A percentile compares a stretch with the other conserved stretches of the same genome.
These are phyloP conservation scores for Phytophthora europaea DNA, from an alignment of 352 stramenopile genomes.

Conservation along the genomic window DNA sequence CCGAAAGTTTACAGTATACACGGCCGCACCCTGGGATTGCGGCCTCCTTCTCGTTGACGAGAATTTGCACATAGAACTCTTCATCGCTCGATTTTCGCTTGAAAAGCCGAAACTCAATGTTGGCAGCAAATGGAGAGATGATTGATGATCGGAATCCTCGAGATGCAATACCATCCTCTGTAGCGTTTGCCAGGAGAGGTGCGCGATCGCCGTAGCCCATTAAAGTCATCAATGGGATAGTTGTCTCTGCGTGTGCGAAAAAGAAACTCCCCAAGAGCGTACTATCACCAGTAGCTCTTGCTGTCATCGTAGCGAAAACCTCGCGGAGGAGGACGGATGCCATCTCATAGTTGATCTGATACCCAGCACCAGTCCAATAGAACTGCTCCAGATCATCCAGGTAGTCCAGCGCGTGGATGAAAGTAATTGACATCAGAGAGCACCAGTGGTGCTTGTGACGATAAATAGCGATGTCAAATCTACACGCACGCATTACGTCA, in stretches of 20 bases:
- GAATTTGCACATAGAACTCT: constrained; percentile 51
- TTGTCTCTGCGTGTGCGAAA: constrained; percentile 70
- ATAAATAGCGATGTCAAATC: constrained; percentile 65
- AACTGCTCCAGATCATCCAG: constrained; percentile 57
- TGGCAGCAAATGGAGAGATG: constrained; percentile 59
- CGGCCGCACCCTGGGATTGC: constrained; percentile 37
- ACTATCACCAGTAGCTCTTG: constrained; percentile 4
- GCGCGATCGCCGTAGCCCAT: constrained; percentile 50
- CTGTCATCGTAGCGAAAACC: constrained; percentile 44
- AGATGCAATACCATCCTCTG: constrained; percentile 33
- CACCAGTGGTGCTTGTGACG: constrained; percentile 53
- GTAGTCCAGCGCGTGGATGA: constrained; percentile 51
- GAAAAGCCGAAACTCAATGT: constrained; percentile 63
- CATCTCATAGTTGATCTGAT: constrained; percentile 68
- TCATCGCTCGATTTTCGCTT: constrained; percentile 12
- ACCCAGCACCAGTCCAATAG: constrained; percentile 55
- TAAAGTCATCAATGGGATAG: constrained; percentile 61
- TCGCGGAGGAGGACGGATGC: constrained; percentile 47
- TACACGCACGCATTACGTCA: neutral
- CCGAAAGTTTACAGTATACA: constrained; percentile 34
- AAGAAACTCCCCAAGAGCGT: constrained; percentile 46
- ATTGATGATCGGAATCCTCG: constrained; percentile 51
- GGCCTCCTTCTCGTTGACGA: constrained; percentile 53
- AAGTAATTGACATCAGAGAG: constrained; percentile 41
- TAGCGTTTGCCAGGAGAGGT: constrained; percentile 40